Conservation (phyloP, 768 basidiomycete species). For the Baorangia bicolor region DNA sequence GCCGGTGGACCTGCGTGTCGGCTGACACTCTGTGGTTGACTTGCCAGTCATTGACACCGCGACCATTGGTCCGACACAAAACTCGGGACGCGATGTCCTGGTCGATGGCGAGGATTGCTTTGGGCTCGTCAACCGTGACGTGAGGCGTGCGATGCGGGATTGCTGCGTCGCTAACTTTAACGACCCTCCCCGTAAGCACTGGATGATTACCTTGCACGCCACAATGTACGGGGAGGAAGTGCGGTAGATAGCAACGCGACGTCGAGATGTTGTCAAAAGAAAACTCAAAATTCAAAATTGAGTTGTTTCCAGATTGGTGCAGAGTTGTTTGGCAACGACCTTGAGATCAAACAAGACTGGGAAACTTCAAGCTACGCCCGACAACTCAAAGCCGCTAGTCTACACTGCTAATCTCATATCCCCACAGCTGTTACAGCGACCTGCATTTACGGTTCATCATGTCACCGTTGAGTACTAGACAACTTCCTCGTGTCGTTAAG, state of each 20-base stretch:
- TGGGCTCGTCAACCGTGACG: neutral
- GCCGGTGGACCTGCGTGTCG: neutral
- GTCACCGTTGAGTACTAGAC: constrained; percentile 32
- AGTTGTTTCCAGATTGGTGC: constrained; percentile 1
- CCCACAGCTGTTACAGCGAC: neutral
- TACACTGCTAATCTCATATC: neutral
- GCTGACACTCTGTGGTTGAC: neutral
- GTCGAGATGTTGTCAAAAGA: neutral
- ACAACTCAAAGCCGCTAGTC: constrained; percentile 2
- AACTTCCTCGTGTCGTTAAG: constrained; percentile 3
- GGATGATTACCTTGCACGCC: neutral
- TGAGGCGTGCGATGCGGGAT: neutral
- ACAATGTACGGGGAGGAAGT: neutral
- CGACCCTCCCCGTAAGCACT: neutral
- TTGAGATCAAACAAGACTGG: constrained; percentile 26
- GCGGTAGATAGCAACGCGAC: neutral
- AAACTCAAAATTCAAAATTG: too few species aligned
- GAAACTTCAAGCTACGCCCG: neutral
- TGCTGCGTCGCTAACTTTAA: neutral
- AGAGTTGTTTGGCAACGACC: constrained; percentile 29
- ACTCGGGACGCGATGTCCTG: neutral
- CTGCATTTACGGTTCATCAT: constrained; percentile 7
- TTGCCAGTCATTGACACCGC: neutral
- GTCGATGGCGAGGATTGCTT: too few species aligned
- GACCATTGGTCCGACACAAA: neutral